Conservation (phyloP, 108 stramenopile genomes). For the Aurantiochytrium sp. region DNA sequence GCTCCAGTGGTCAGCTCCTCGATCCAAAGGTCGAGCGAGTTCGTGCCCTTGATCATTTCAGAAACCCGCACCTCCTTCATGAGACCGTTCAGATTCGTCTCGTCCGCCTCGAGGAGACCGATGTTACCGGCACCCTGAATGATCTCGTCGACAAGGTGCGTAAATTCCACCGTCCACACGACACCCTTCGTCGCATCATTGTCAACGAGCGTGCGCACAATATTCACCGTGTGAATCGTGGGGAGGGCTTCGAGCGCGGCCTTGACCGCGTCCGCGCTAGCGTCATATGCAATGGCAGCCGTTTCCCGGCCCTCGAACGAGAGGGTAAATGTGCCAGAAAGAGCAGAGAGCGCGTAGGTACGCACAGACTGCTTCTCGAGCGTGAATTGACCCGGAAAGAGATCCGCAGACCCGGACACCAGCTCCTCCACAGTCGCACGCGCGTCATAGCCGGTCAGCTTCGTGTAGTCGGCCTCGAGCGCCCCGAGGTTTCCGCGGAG, state of each 20-base stretch:
- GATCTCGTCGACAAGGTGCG: conserved; percentile 63
- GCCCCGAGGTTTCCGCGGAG: conserved; percentile 66
- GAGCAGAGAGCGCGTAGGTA: conserved; percentile 31
- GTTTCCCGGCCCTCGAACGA: conserved; percentile 69
- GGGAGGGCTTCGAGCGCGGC: conserved; percentile 59
- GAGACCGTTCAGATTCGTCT: conserved; percentile 25
- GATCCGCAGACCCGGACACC: conserved; percentile 61
- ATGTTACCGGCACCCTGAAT: conserved; percentile 72
- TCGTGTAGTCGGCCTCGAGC: conserved; percentile 56
- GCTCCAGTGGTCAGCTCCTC: conserved; percentile 52
- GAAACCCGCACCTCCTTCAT: conserved; percentile 33
- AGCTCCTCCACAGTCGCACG: conserved; percentile 56
- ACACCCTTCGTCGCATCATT: conserved; percentile 27
- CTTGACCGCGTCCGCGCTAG: conserved; percentile 60
- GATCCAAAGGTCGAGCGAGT: conserved; percentile 56
- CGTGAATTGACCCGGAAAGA: conserved; percentile 71
- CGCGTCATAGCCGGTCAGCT: conserved; percentile 65
- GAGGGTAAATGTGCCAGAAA: conserved; percentile 64
- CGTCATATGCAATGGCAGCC: conserved; percentile 51
- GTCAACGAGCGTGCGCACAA: conserved; percentile 40
- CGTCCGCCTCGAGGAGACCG: conserved; percentile 51
- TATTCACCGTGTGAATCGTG: conserved; percentile 71
- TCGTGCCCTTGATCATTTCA: conserved; percentile 59
- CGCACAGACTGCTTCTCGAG: conserved; percentile 68
- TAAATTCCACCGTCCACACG: conserved; percentile 70